These are phyloP conservation scores for Gossypium bickii DNA, from an alignment of 345 rosid species.

Conservation along the genomic window DNA sequence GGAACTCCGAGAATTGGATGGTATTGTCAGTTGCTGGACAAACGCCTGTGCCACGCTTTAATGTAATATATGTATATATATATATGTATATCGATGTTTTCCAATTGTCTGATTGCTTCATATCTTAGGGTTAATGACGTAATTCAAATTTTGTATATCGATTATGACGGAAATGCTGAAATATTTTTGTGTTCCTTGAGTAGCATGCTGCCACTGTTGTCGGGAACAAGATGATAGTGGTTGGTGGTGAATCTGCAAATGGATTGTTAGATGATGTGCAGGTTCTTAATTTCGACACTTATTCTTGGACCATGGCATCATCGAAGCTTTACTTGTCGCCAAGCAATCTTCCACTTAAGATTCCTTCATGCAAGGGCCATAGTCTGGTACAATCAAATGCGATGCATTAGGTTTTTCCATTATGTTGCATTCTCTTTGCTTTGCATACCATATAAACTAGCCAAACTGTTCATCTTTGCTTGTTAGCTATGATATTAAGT, in stretches of 20 bases:
- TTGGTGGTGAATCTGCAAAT: slow-evolving; percentile 87
- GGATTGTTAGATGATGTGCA: slow-evolving; percentile 89
- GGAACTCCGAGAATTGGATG: slow-evolving; percentile 83
- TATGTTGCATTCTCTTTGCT: background rate
- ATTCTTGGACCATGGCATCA: slow-evolving; percentile 75
- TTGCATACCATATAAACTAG: background rate
- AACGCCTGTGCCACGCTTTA: slow-evolving; percentile 74
- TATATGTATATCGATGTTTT: background rate
- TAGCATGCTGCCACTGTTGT: slow-evolving; percentile 89
- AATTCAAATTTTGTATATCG: background rate
- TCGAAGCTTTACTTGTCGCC: slow-evolving; percentile 92
- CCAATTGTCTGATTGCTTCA: background rate
- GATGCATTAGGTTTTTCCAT: background rate
- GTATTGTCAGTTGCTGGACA: slow-evolving; percentile 68
- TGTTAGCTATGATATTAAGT: background rate
- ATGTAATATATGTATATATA: slow-evolving; percentile 33
- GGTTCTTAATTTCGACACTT: slow-evolving; percentile 82
- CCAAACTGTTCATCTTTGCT: background rate
- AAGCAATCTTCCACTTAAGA: slow-evolving; percentile 85
- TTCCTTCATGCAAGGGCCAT: slow-evolving; percentile 97
- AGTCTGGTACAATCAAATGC: slow-evolving; percentile 55
- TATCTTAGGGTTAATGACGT: slow-evolving; percentile 1
- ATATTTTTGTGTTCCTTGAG: slow-evolving; percentile 19
- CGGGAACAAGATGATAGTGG: slow-evolving; percentile 93
- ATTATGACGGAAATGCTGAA: background rate